These are phyloP conservation scores for Pythium myriotylum DNA, from an alignment of 352 stramenopile genomes.

Conservation along the genomic window DNA sequence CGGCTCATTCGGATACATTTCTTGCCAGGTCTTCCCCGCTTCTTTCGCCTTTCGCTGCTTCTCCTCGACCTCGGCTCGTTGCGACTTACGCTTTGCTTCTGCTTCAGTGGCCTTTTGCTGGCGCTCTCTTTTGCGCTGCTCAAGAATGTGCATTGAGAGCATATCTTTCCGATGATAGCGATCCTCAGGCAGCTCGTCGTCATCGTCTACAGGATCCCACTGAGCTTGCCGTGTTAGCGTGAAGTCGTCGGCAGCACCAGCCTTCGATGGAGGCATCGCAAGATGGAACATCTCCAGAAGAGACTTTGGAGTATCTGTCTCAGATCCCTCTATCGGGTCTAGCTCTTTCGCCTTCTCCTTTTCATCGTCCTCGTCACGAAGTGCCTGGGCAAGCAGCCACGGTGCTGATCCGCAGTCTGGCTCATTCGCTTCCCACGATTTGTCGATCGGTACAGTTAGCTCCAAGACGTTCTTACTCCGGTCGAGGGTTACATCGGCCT, in stretches of 20 bases:
- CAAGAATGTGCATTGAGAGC: slow-evolving; percentile 87
- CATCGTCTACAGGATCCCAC: slow-evolving; percentile 71
- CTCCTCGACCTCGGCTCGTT: slow-evolving; percentile 51
- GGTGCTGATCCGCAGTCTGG: slow-evolving; percentile 64
- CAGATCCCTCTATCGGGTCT: background rate
- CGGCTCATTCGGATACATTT: slow-evolving; percentile 80
- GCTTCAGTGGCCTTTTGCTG: slow-evolving; percentile 65
- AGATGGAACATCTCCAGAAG: slow-evolving; percentile 77
- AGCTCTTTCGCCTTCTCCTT: background rate
- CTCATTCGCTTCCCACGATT: slow-evolving; percentile 41
- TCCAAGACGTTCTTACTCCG: slow-evolving; percentile 37
- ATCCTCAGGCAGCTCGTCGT: slow-evolving; percentile 82
- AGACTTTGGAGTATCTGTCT: slow-evolving; percentile 42
- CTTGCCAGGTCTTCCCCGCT: slow-evolving; percentile 70
- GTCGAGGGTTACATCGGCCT: slow-evolving; percentile 42
- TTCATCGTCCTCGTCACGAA: slow-evolving; percentile 35
- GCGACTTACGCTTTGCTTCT: slow-evolving; percentile 45
- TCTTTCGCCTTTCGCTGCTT: slow-evolving; percentile 54
- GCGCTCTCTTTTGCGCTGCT: slow-evolving; percentile 62
- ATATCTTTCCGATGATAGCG: slow-evolving; percentile 80
- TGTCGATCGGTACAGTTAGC: slow-evolving; percentile 50
- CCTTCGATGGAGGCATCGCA: slow-evolving; percentile 13
- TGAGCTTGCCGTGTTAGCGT: background rate
- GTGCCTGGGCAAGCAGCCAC: slow-evolving; percentile 63
- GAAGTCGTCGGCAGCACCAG: no score